Evolutionary conservation across 192 early-diverging fungal genomes (phyloP), one percentile per base, ranked within the genome.

Genomic region (Coemansia sp.): DNA sequence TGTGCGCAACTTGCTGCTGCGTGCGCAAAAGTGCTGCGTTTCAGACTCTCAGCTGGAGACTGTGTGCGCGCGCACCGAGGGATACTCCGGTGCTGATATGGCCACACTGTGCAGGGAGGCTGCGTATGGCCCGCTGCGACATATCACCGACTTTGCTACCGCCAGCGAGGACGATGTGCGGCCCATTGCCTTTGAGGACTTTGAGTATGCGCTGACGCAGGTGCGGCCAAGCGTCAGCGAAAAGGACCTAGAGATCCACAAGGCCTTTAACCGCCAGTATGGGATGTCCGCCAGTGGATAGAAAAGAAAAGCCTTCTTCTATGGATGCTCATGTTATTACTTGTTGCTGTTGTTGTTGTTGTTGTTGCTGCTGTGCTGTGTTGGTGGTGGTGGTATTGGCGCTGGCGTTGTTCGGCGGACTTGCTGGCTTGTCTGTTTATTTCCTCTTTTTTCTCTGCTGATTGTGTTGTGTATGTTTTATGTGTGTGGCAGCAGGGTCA

Each of bases 81-180:
- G 93, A 7, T 95, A 90, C 69, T 93, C 92, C 11, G 95, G 95
- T 0, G 93, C 93, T 5, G 95, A 97, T 63, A 92, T 96, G 88
- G 91, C 92, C 56, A 91, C 91, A 23, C 83, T 97, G 26, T 89
- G 93, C 64, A 79, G 92, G 3, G 88, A 90, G 70, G 89, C 89
- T 0, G 89, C 89, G 5, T 74, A 85, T 67, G 93, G 93, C 0
- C 92, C 93, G 0, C 85, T 95, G 23, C 79, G 93, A n/a, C 53
- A 86, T 69, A 86, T 94, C 50, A n/a, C 70, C 19, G 83, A 89
- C 32, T 87, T 93, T 52, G 43, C 69, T 18, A 66, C 79, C 3
- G 81, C 86, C 10, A 72, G 72, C 67, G 52, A 84, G 4, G 84
- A 88, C 5, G 88, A 92, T 61, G 89, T 94, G n/a, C 84, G 92